phyloP scores from a whole-genome alignment of 305 asterid genomes.

The Ajuga reptans region DNA sequence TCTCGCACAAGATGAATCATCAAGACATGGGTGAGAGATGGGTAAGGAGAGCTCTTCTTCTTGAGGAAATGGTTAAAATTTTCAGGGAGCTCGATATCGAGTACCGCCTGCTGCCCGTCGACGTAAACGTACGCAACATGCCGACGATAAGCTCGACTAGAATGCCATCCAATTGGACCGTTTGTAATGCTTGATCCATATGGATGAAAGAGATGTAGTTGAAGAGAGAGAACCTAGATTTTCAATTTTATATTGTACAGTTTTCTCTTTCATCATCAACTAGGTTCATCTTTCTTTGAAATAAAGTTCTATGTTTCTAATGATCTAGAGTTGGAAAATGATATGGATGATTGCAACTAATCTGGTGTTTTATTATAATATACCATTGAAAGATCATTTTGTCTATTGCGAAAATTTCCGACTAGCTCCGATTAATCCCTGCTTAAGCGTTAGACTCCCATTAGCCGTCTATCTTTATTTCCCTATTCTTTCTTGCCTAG shows the following conservation, averaged over 20 bases:
- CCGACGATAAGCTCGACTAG: conserved; percentile 42
- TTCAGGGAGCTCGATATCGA: conserved; percentile 71
- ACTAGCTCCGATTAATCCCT: too few species aligned
- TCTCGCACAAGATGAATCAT: conserved; percentile 55
- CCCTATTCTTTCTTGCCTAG: too few species aligned
- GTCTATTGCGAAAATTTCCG: too few species aligned
- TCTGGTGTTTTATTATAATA: too few species aligned
- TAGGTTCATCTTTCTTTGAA: background rate
- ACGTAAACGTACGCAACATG: conserved; percentile 54
- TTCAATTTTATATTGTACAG: background rate
- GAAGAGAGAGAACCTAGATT: background rate
- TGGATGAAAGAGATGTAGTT: background rate
- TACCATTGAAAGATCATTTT: too few species aligned
- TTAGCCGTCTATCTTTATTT: too few species aligned
- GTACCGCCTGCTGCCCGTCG: conserved; percentile 61
- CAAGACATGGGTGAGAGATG: conserved; percentile 89
- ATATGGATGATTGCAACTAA: background rate
- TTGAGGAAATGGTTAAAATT: conserved; percentile 60
- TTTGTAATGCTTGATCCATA: conserved; percentile 26
- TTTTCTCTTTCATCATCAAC: background rate
- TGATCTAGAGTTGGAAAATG: background rate
- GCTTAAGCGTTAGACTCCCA: too few species aligned
- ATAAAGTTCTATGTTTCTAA: background rate
- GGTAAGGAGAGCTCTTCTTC: conserved; percentile 53
- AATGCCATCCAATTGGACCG: conserved; percentile 61